phyloP scores from a whole-genome alignment of 257 asterid species.

The Misopates orontium region DNA sequence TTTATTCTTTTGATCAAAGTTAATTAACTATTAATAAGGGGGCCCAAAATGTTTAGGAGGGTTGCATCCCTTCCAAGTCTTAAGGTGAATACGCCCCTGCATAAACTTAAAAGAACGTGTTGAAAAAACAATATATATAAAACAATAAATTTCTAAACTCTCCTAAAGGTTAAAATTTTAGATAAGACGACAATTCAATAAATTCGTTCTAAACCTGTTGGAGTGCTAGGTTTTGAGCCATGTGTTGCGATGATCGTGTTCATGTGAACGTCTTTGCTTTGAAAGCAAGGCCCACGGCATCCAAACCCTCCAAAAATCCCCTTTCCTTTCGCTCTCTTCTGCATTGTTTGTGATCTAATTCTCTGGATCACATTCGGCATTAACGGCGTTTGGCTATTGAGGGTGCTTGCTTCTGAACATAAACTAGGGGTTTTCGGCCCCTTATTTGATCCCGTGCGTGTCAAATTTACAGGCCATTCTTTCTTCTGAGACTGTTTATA shows the following conservation, averaged over 20 bases:
- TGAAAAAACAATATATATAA: too few species aligned
- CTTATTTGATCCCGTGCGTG: conserved; percentile 8
- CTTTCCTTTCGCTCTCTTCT: conserved; percentile 36
- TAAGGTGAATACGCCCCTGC: too few species aligned
- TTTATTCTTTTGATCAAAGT: too few species aligned
- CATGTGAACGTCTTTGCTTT: conserved; percentile 38
- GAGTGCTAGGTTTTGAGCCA: conserved; percentile 30
- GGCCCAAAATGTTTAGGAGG: too few species aligned
- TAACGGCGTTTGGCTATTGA: conserved; percentile 49
- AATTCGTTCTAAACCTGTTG: conserved; percentile 15
- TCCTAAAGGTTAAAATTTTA: too few species aligned
- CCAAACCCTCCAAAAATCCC: conserved; percentile 46
- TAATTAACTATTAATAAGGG: too few species aligned
- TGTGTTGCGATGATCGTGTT: conserved; percentile 6
- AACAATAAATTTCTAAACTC: too few species aligned
- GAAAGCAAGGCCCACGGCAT: conserved; percentile 59
- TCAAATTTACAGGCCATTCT: conserved; percentile 9
- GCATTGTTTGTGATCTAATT: conserved; percentile 30
- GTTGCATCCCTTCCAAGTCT: too few species aligned
- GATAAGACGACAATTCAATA: background rate
- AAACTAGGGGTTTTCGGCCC: conserved; percentile 42
- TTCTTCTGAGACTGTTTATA: conserved; percentile 10
- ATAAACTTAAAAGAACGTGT: too few species aligned
- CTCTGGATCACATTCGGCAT: conserved; percentile 19
- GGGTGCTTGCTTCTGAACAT: conserved; percentile 51